A percentile compares a stretch with the other conserved stretches of the same genome.
These are phyloP conservation scores for Trichoderma guizhouense DNA, from an alignment of 2,329 filamentous ascomycete species.

Conservation along the genomic window DNA sequence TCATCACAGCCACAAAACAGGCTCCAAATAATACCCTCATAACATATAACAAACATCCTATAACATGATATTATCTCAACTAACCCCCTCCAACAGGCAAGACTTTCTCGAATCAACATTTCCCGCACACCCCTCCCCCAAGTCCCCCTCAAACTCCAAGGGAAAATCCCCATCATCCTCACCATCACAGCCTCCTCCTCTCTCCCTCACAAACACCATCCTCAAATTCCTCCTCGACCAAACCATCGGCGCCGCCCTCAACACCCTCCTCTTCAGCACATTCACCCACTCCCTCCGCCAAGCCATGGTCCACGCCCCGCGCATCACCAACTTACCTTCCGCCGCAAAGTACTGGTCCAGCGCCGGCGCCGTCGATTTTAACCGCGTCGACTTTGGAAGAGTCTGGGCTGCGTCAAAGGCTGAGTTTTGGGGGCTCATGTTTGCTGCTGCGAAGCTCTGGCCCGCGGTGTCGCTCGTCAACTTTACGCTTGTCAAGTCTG, in stretches of 20 bases:
- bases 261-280: constrained; percentile 61
- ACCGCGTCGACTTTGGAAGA: constrained; percentile 41
- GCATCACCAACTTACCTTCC: constrained; percentile 35
- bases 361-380: constrained; percentile 42
- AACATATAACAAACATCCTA: background rate
- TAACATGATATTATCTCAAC: background rate
- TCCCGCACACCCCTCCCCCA: constrained; percentile 55
- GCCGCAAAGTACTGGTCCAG: constrained; percentile 36
- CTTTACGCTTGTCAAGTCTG: constrained; percentile 66
- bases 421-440: constrained; percentile 63
- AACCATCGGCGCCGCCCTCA: constrained; percentile 60
- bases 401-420: constrained; percentile 44
- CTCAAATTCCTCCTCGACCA: constrained; percentile 69
- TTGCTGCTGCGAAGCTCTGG: constrained; percentile 68
- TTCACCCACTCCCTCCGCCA: constrained; percentile 56
- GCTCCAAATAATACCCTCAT: background rate
- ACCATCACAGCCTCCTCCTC: background rate
- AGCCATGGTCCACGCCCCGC: constrained; percentile 44
- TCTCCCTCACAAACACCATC: constrained; percentile 61
- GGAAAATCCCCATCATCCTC: background rate
- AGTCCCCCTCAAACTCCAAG: background rate
- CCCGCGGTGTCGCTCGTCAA: constrained; percentile 67
- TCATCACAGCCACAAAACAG: background rate
- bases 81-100: constrained; percentile 52
- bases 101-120: constrained; percentile 70